These are phyloP conservation scores for Colletotrichum agaves DNA, from an alignment of 2,329 filamentous ascomycete genomes.

Conservation along the genomic window DNA sequence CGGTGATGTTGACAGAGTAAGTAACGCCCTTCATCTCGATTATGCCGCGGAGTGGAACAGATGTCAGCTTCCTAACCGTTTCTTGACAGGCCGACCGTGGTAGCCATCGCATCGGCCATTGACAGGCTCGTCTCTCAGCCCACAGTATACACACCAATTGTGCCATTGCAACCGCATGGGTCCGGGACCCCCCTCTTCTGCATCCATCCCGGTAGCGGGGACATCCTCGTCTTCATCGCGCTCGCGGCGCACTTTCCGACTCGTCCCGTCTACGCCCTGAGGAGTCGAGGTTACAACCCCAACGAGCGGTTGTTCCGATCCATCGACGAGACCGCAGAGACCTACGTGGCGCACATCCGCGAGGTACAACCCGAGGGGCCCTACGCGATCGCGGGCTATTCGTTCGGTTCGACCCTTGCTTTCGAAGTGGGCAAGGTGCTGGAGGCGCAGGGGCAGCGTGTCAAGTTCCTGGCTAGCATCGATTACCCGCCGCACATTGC, in stretches of 20 bases:
- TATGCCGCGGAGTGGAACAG: not conserved
- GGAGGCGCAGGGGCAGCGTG: constrained; percentile 48
- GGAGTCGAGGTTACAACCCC: constrained; percentile 51
- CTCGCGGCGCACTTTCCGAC: constrained; percentile 50
- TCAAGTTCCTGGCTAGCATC: constrained; percentile 53
- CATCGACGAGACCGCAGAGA: constrained; percentile 49
- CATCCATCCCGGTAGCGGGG: constrained; percentile 53
- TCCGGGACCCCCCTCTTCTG: constrained; percentile 51
- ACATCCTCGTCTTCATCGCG: constrained; percentile 52
- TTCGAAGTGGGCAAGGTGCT: constrained; percentile 59
- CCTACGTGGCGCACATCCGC: constrained; percentile 52
- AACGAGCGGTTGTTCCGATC: constrained; percentile 47
- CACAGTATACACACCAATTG: constrained; percentile 47
- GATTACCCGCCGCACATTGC: constrained; percentile 58
- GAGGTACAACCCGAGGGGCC: constrained; percentile 54
- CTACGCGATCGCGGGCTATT: constrained; percentile 59
- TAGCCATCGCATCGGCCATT: constrained; percentile 37
- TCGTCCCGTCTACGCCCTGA: constrained; percentile 57
- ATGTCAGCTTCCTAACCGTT: not conserved
- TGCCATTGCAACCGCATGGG: constrained; percentile 46
- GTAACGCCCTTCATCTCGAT: not conserved
- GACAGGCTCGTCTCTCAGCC: constrained; percentile 16
- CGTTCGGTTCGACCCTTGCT: constrained; percentile 55
- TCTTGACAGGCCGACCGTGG: constrained; percentile 13
- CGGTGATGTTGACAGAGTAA: constrained; percentile 50